Evolutionary conservation across 1,139 yeast species (phyloP), one percentile per base, ranked within the genome.

Genomic region (Hansenula sp.): DNA sequence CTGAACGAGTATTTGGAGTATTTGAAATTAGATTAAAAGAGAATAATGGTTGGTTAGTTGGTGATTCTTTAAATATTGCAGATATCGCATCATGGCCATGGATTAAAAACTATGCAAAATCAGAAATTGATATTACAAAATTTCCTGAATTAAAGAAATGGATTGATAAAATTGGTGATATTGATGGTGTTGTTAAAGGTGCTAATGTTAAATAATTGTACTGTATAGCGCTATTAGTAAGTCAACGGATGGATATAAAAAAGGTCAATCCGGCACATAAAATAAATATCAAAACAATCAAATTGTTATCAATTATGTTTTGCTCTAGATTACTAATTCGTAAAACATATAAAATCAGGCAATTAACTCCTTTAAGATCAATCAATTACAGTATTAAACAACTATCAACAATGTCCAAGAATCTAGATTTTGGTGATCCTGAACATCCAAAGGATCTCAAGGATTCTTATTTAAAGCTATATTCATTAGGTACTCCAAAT

Each of bases 401-500:
- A n/a, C n/a, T n/a, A n/a, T n/a, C n/a, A n/a, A 28, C 7, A 28
- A 16, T 28, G 29, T 16, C 29, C 7, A 18, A 17, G 18, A 29
- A 29, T 14, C 18, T 29, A 13, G 32, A 29, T 29, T 18, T 29
- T 4, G 7, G 4, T 7, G 32, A 29, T 19, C 32, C 32, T 6
- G 12, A 29, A 11, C 32, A 29, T 29, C 32, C 32, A 29, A 29
- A 17, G 9, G 22, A 29, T 8, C 38, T 56, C 16, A 51, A 53
- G 42, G 64, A 64, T 7, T 66, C 66, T 24, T 62, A 60, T 44
- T 47, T 66, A 37, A 67, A 67, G 31, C 54, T 70, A 6, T 77
- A 73, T 56, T 64, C 77, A 10, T 55, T 60, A 12, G 59, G 64
- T 12, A 74, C 82, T 18, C 81, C 82, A 26, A 77, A 77, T 50